These are phyloP conservation scores for Gossypium australe DNA, from an alignment of 345 rosid genomes.

Conservation along the genomic window DNA sequence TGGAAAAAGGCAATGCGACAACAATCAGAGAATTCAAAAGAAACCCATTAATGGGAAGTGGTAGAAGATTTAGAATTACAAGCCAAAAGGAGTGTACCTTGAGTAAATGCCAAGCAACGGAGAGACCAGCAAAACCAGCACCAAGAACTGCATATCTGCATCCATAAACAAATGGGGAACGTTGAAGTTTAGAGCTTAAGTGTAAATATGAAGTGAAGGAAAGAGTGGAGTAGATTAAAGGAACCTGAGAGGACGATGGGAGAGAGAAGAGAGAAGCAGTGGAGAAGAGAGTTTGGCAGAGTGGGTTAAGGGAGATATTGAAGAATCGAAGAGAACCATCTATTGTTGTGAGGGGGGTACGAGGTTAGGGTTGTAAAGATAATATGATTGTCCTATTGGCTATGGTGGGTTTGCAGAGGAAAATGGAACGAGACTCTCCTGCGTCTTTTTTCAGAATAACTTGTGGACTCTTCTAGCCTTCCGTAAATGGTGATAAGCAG, in stretches of 20 bases:
- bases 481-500: no score
- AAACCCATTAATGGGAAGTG: not conserved
- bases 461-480: no score
- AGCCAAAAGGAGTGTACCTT: slow-evolving; percentile 32
- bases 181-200: not conserved
- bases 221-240: not conserved
- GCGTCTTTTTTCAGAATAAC: not conserved
- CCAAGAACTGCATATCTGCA: slow-evolving; percentile 88
- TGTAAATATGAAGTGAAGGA: not conserved
- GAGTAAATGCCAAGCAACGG: slow-evolving; percentile 80
- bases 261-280: slow-evolving; percentile 7
- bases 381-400: not conserved
- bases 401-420: not conserved
- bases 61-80: not conserved
- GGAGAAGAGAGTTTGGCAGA: not conserved
- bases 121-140: slow-evolving; percentile 96
- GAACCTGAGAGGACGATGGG: slow-evolving; percentile 13
- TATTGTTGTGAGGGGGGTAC: not conserved
- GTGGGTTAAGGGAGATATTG: not conserved
- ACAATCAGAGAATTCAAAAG: not conserved
- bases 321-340: slow-evolving; percentile 3
- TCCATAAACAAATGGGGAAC: not conserved
- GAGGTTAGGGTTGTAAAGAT: not conserved
- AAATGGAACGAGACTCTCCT: not conserved
- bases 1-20: slow-evolving; percentile 21